Evolutionary conservation across 495 filamentous ascomycete genomes (phyloP).

Genomic region (Polyplosphaeria fusca): DNA sequence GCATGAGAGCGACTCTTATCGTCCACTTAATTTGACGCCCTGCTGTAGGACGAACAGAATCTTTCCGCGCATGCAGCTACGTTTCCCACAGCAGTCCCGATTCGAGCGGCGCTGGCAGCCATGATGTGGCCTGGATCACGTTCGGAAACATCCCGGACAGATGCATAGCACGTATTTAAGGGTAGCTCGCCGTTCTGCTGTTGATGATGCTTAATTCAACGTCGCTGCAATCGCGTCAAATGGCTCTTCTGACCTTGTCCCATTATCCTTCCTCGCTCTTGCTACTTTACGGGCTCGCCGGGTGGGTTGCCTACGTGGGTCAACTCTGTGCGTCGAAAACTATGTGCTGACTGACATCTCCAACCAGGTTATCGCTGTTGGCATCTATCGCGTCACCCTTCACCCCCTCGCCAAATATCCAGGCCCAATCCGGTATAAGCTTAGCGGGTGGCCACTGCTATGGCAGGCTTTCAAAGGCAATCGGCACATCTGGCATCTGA

Average conservation of each 20-base stretch:
- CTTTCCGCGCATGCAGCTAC: too few relatives aligned
- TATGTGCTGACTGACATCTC: too few relatives aligned
- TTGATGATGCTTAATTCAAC: not conserved
- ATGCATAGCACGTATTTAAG: too few relatives aligned
- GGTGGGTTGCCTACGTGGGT: not conserved
- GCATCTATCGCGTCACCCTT: conserved; percentile 25
- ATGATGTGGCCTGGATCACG: too few relatives aligned
- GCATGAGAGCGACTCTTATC: too few relatives aligned
- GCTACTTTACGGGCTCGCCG: not conserved
- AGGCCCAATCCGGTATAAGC: conserved; percentile 26
- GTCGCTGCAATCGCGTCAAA: not conserved
- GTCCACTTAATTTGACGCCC: too few relatives aligned
- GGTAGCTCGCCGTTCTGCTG: too few relatives aligned
- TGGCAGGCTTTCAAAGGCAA: conserved; percentile 28
- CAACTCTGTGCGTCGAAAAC: not conserved
- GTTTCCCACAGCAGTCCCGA: too few relatives aligned
- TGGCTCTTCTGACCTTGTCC: not conserved
- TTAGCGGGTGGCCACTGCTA: conserved; percentile 28
- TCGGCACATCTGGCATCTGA: conserved; percentile 24
- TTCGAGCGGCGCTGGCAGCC: too few relatives aligned
- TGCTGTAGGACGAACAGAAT: too few relatives aligned
- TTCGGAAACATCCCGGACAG: too few relatives aligned
- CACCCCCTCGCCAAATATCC: conserved; percentile 34
- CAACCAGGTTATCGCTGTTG: conserved; percentile 7
- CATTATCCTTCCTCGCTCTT: not conserved